Evolutionary conservation across 164 flowering plant species (phyloP).

Genomic region (Stephania japonica): DNA sequence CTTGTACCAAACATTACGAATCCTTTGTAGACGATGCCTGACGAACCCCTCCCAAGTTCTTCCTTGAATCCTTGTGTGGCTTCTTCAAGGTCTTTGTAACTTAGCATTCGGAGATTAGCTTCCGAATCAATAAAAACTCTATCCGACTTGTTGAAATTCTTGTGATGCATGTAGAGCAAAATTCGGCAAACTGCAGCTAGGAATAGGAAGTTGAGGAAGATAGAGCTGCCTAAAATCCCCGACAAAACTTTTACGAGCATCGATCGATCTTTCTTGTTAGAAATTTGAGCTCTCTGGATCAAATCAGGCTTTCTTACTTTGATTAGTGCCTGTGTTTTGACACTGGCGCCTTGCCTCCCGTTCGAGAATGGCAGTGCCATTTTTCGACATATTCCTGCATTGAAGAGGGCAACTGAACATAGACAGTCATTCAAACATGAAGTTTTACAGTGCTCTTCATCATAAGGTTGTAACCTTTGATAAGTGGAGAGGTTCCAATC

Average conservation of each 20-base stretch:
- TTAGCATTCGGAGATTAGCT: conserved; percentile 4
- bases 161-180: background rate
- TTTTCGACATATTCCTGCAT: conserved; percentile 30
- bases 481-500: conserved; percentile 36
- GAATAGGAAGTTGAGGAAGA: conserved; percentile 13
- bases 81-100: conserved; percentile 15
- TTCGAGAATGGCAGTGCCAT: conserved; percentile 30
- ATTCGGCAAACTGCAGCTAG: background rate
- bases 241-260: too few species aligned
- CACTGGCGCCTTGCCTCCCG: conserved; percentile 20
- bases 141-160: background rate
- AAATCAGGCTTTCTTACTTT: conserved; percentile 1
- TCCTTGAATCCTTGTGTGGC: conserved; percentile 18
- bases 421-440: conserved; percentile 40
- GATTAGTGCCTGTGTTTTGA: conserved; percentile 25
- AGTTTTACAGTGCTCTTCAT: background rate
- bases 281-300: too few species aligned
- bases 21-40: conserved; percentile 20
- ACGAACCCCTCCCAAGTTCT: conserved; percentile 16
- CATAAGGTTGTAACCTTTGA: conserved; percentile 3
- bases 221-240: background rate
- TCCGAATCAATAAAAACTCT: background rate
- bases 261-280: too few species aligned
- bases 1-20: background rate
- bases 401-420: conserved; percentile 35